Conservation (phyloP, 169 alveolate species). For the Plasmodium inui region DNA sequence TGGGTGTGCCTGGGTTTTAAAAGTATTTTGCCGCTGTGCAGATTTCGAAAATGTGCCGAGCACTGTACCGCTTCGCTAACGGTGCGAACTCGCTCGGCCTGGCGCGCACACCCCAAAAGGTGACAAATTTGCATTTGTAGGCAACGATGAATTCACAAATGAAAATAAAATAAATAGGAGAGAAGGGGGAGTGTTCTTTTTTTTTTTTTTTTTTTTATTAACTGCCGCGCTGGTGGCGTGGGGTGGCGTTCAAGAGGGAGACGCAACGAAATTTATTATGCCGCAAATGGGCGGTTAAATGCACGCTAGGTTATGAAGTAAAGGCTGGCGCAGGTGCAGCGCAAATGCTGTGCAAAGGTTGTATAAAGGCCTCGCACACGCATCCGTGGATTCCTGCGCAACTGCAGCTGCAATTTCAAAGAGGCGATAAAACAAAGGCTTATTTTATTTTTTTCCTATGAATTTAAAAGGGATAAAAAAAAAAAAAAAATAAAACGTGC, state of each 20-base stretch:
- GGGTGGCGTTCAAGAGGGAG: neutral
- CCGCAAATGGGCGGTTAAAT: neutral
- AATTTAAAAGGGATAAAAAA: neutral
- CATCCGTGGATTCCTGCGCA: neutral
- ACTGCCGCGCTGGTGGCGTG: neutral
- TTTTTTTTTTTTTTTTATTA: conserved; percentile 15
- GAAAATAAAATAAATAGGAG: neutral
- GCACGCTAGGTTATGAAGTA: neutral
- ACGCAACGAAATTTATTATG: neutral
- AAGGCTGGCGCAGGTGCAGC: neutral
- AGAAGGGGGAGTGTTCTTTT: neutral
- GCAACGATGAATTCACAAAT: neutral
- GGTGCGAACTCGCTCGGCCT: neutral
- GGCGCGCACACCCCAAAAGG: neutral
- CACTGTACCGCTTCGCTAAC: neutral
- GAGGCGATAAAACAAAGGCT: neutral
- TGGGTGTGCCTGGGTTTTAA: neutral
- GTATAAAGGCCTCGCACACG: too few species aligned
- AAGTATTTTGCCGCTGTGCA: neutral
- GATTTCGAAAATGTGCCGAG: neutral
- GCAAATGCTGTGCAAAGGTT: too few species aligned
- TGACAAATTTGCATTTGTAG: neutral
- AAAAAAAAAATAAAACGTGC: neutral
- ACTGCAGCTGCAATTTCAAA: neutral
- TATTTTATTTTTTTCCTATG: neutral